Evolutionary conservation across 2,329 filamentous ascomycete genomes (phyloP), one percentile per base, ranked within the genome.

Genomic region (Zopfia rhizophila): DNA sequence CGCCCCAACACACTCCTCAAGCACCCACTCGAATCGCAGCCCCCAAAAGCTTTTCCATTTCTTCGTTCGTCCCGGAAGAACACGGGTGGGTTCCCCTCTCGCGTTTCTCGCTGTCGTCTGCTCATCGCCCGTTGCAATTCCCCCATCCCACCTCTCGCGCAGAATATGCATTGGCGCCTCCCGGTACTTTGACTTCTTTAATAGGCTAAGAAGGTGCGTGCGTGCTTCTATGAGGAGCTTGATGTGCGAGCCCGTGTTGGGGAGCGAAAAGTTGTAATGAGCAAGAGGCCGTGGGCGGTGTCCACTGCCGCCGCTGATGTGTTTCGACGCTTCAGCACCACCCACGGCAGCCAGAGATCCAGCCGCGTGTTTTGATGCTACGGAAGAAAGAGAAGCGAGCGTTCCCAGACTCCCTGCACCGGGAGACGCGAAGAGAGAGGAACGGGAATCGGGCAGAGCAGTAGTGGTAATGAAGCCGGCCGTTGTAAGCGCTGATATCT

Each of bases 21-120:
- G 65, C 12, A 89, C 77, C 86, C 86, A 91, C 47, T 87, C 81
- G 68, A 90, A 91, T 30, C 80, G 73, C 49, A 90, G 69, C 0
- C 89, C 89, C 60, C 83, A 82, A 53, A 90, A 89, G 21, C 82
- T 79, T 63, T 80, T 86, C 89, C 89, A 91, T 63, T 84, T 87
- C 63, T 78, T 82, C 12, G 85, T 88, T 60, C 82, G 75, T 0
- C 84, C 84, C 0, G 83, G 81, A 28, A 84, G 59, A 2, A 86
- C 75, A 5, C 83, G 84, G 5, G 67, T 68, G 57, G 80, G 83
- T 58, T 85, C 82, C 1, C 82, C 80, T 41, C 84, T 71, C 13
- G 74, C 72, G 46, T 75, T 76, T 69, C 81, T 84, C 13, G 76
- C 76, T 46, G 72, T 67, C 21, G 73, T 74, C 14, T 74, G 69